Base-by-base conservation (phyloP, 805 yeast species). In the Ogataea allantospora region DNA sequence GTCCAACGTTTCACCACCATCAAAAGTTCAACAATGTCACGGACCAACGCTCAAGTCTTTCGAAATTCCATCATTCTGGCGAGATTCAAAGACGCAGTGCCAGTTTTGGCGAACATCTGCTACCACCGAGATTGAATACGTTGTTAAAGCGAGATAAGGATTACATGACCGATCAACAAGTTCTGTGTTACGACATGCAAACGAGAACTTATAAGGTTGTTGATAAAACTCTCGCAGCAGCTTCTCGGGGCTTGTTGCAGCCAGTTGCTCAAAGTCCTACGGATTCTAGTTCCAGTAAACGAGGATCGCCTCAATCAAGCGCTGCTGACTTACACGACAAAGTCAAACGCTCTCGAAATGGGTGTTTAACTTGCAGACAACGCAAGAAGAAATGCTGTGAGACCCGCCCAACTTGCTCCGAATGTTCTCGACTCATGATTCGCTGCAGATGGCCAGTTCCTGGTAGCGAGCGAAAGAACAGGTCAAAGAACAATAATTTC, bases 301-400 rank as follows among this genome's bases (percentile, higher is more conserved):
- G 14, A n/a, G 30, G 24, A 5, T 33, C 43, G 10, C 37, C 40
- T 21, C 16, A 13, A 7, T 33, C 35, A 7, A 26, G 38, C 26
- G 14, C 15, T 22, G 14, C 15, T 5, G 38, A 27, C 12, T 30
- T 36, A 19, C 43, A 27, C 2, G 46, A 38, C 11, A 68, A 63
- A 44, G 48, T 67, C n/a, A 75, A 67, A 49, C 64, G 87, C 40
- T 77, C 83, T 12, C 68, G 86, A 51, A 68, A 71, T 69, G 95
- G 95, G 0, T 85, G 95, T 56, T 64, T 82, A 28, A 83, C 95
- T 1, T 85, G 95, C 50, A 72, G 93, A 30, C 76, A 74, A 42
- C 62, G 95, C 17, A 85, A 85, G 67, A 85, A 83, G 55, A 70
- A 88, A 38, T 85, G 95, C 48, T 83, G 86, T 53, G 93, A 85